Evolutionary conservation across 2,329 filamentous ascomycete species (phyloP).

Genomic region (Dryadomyces quercivorus): DNA sequence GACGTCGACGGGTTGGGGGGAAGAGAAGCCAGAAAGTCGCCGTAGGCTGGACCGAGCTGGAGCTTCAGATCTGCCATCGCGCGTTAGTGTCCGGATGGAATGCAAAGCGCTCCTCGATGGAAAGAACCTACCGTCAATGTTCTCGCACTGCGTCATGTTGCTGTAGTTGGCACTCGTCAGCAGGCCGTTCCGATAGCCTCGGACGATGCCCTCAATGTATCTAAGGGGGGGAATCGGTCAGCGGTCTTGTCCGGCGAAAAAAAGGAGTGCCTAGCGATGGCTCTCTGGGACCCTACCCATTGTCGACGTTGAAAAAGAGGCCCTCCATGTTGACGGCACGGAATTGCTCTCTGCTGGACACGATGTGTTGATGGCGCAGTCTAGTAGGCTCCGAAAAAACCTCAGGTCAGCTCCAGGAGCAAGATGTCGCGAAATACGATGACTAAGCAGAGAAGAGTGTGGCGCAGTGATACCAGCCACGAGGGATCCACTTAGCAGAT

Average conservation of each 20-base stretch:
- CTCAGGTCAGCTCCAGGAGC: not conserved
- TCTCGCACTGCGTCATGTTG: conserved; percentile 97
- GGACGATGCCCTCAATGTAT: conserved; percentile 94
- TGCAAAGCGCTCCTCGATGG: not conserved
- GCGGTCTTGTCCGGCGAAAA: not conserved
- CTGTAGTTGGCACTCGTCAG: conserved; percentile 83
- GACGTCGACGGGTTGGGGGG: conserved; percentile 96
- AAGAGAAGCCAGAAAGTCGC: conserved; percentile 87
- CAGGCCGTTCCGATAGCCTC: conserved; percentile 89
- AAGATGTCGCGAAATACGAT: not conserved
- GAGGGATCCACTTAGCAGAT: not conserved
- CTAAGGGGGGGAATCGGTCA: conserved; percentile 29
- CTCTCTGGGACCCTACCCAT: conserved; percentile 48
- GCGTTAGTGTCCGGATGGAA: not conserved
- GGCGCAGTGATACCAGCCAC: not conserved
- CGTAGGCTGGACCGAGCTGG: conserved; percentile 90
- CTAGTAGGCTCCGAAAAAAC: conserved; percentile 3
- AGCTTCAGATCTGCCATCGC: conserved; percentile 73
- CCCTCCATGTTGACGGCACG: conserved; percentile 59
- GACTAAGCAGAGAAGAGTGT: not conserved
- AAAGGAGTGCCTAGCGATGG: not conserved
- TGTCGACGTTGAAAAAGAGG: conserved; percentile 87
- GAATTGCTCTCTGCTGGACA: conserved; percentile 5
- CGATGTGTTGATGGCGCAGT: conserved; percentile 5
- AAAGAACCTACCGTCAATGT: conserved; percentile 64